phyloP scores from a whole-genome alignment of 495 filamentous ascomycete species.

The Aspergillus steynii region DNA sequence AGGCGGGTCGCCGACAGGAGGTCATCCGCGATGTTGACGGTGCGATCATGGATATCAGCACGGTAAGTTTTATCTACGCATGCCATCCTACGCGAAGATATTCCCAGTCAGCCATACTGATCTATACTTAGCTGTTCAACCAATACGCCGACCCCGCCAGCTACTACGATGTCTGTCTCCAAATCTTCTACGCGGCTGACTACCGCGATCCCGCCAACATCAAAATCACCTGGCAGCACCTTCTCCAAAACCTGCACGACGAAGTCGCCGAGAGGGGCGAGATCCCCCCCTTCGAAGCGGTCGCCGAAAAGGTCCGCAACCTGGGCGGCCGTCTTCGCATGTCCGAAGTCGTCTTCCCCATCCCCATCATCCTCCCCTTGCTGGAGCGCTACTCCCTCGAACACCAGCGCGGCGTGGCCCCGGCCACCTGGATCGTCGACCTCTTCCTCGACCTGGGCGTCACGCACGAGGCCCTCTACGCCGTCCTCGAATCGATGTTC shows the following conservation, averaged over 20 bases:
- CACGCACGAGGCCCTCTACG: constrained; percentile 69
- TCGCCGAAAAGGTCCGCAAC: constrained; percentile 70
- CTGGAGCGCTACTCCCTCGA: constrained; percentile 77
- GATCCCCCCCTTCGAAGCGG: constrained; percentile 72
- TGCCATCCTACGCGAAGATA: background rate
- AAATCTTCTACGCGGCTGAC: constrained; percentile 86
- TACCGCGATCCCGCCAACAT: constrained; percentile 84
- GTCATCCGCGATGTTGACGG: constrained; percentile 71
- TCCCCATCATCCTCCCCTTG: constrained; percentile 63
- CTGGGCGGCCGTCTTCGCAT: constrained; percentile 78
- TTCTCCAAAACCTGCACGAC: constrained; percentile 70
- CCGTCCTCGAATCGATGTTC: constrained; percentile 78
- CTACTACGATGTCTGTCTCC: constrained; percentile 90
- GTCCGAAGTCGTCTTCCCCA: constrained; percentile 77
- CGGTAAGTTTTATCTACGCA: constrained; percentile 54
- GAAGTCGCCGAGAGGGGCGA: constrained; percentile 55
- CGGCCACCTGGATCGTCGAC: constrained; percentile 78
- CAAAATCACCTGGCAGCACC: constrained; percentile 75
- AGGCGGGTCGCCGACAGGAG: constrained; percentile 54
- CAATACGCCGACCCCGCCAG: constrained; percentile 79
- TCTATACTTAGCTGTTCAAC: constrained; percentile 73
- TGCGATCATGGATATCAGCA: constrained; percentile 67
- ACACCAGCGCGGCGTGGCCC: constrained; percentile 63
- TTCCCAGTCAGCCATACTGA: constrained; percentile 8
- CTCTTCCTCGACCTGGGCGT: constrained; percentile 76